phyloP scores from a whole-genome alignment of 108 stramenopile species.

The Craspedostauros australis region DNA sequence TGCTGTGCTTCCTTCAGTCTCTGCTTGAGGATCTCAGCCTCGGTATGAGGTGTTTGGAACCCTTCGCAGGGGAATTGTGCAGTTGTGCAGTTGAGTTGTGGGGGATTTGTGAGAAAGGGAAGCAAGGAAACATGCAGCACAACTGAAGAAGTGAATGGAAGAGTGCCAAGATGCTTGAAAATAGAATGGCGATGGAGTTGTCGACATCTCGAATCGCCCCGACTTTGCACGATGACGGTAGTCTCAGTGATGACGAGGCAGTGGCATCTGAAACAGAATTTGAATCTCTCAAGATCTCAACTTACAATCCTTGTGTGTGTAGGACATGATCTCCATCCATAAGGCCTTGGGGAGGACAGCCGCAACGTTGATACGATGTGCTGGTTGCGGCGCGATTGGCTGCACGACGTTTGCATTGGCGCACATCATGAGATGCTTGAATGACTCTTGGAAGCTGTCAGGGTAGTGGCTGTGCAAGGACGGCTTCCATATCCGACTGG shows the following conservation, averaged over 20 bases:
- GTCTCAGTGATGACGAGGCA: no score
- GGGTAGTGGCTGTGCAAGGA: constrained; percentile 49
- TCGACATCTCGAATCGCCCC: no score
- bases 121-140: background rate
- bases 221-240: no score
- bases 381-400: constrained; percentile 21
- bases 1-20: constrained; percentile 65
- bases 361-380: constrained; percentile 51
- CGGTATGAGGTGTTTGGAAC: constrained; percentile 64
- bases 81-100: no score
- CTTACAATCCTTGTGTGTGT: constrained; percentile 73
- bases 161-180: background rate
- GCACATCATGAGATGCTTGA: constrained; percentile 58
- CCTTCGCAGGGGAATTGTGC: constrained; percentile 24
- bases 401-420: constrained; percentile 51
- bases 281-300: background rate
- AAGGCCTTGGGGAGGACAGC: constrained; percentile 57
- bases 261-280: background rate
- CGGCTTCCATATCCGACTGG: constrained; percentile 71
- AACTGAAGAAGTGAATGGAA: background rate
- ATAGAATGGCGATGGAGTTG: no score
- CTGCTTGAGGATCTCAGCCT: constrained; percentile 49
- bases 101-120: no score
- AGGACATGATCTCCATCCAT: constrained; percentile 81
- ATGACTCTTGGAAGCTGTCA: constrained; percentile 47